A percentile compares a stretch with the other conserved stretches of the same genome.
Conservation (phyloP, 2,329 filamentous ascomycete species). For the Arthroderma uncinatum region DNA sequence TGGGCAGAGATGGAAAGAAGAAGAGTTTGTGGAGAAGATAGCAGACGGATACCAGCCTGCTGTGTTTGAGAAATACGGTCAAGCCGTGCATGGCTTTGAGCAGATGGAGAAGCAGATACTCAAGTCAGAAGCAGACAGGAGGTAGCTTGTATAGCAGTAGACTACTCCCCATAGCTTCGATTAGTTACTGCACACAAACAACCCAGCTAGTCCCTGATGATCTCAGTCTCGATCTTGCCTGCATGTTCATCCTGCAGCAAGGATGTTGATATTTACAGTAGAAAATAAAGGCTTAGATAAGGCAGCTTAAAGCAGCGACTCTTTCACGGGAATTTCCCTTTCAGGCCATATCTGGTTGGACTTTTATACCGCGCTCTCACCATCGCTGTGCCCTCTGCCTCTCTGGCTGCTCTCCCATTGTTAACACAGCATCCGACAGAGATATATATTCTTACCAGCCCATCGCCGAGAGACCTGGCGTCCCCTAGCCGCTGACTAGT, state of each 20-base stretch:
- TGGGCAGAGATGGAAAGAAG: conserved; percentile 72
- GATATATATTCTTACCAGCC: too few species aligned
- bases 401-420: too few species aligned
- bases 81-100: conserved; percentile 64
- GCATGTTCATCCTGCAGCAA: too few species aligned
- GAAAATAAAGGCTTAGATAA: too few species aligned
- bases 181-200: too few species aligned
- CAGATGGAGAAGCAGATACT: conserved; percentile 61
- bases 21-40: conserved; percentile 69
- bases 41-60: conserved; percentile 67
- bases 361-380: too few species aligned
- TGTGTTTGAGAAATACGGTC: conserved; percentile 66
- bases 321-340: not conserved
- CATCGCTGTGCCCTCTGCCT: too few species aligned
- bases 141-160: not conserved
- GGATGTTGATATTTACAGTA: not conserved
- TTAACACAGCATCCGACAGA: too few species aligned
- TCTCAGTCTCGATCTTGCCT: too few species aligned
- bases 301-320: not conserved
- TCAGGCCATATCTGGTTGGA: not conserved
- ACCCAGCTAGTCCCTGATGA: too few species aligned
- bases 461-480: not conserved
- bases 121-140: conserved; percentile 21
- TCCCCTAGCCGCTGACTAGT: not conserved
- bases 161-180: not conserved